phyloP scores from a whole-genome alignment of 2,329 filamentous ascomycete genomes.

The Mollisiaceae sp. region DNA sequence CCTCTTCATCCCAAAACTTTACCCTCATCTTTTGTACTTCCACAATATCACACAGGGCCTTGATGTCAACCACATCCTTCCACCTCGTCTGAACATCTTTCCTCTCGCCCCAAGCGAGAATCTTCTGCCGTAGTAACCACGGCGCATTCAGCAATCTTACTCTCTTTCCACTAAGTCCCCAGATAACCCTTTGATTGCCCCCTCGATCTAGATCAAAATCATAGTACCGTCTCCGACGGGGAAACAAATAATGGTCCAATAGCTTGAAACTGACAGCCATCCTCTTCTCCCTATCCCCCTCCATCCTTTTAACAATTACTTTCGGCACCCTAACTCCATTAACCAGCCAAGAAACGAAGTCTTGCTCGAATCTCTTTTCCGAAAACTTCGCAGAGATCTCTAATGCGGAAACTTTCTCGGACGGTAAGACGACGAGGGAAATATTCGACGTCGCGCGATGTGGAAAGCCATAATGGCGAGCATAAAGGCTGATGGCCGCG shows the following conservation, averaged over 20 bases:
- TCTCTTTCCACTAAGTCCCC: not conserved
- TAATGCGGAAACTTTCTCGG: not conserved
- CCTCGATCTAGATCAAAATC: conserved; percentile 8
- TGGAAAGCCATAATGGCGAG: conserved; percentile 2
- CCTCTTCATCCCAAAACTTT: not conserved
- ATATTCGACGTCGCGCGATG: conserved; percentile 1
- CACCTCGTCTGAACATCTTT: conserved; percentile 1
- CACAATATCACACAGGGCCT: conserved; percentile 12
- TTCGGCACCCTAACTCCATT: conserved; percentile 10
- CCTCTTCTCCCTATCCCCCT: conserved; percentile 7
- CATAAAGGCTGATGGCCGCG: conserved; percentile 6
- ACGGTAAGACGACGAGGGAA: conserved; percentile 7
- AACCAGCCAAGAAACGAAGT: not conserved
- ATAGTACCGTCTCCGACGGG: conserved; percentile 11
- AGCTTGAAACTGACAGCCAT: conserved; percentile 18
- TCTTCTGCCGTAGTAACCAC: conserved; percentile 24
- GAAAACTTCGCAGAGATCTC: not conserved
- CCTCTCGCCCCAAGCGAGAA: conserved; percentile 12
- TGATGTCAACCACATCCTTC: conserved; percentile 14
- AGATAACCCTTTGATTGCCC: not conserved
- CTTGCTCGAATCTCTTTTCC: not conserved
- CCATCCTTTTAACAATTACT: conserved; percentile 14
- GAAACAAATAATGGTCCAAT: conserved; percentile 18
- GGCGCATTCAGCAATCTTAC: conserved; percentile 13
- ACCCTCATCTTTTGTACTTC: not conserved